A percentile compares a stretch with the other conserved stretches of the same genome.
Evolutionary conservation across 2,329 filamentous ascomycete species (phyloP).

Genomic region (Xylariaceae sp.): DNA sequence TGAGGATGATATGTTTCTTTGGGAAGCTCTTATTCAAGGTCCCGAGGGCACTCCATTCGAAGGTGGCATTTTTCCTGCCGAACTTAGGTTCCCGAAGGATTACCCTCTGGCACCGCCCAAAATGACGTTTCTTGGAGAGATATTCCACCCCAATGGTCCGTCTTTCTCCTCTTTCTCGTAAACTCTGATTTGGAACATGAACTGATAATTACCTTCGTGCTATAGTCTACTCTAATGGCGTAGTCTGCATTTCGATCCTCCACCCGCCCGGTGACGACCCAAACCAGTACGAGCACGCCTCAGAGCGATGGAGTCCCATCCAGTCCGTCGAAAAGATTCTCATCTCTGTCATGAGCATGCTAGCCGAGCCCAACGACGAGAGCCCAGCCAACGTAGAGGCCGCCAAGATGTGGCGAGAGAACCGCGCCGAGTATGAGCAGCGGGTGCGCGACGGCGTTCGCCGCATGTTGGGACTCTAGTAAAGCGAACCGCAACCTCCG

Average conservation of each 20-base stretch:
- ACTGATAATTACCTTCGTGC: slow-evolving; percentile 3
- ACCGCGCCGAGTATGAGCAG: slow-evolving; percentile 81
- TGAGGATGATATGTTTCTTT: slow-evolving; percentile 94
- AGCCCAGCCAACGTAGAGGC: slow-evolving; percentile 96
- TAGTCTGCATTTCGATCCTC: slow-evolving; percentile 98
- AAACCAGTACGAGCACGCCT: slow-evolving; percentile 96
- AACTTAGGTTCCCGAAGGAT: slow-evolving; percentile 93
- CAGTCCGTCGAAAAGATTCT: slow-evolving; percentile 98
- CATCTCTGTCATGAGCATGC: slow-evolving; percentile 97
- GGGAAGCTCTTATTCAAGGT: slow-evolving; percentile 96
- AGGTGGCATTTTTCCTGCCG: slow-evolving; percentile 92
- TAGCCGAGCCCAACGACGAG: slow-evolving; percentile 96
- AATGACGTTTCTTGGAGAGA: slow-evolving; percentile 93
- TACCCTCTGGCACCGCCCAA: slow-evolving; percentile 95
- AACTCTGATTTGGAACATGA: background rate
- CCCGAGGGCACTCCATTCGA: slow-evolving; percentile 96
- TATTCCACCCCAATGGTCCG: slow-evolving; percentile 95
- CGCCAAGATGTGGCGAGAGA: slow-evolving; percentile 93
- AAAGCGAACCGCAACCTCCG: slow-evolving; percentile 19
- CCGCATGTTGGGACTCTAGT: slow-evolving; percentile 75
- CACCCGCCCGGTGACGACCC: slow-evolving; percentile 96
- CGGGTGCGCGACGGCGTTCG: slow-evolving; percentile 84
- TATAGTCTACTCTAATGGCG: slow-evolving; percentile 85
- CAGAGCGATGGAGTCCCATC: slow-evolving; percentile 94
- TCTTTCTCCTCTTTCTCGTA: background rate